Percentiles rank a stretch among this genome's conserved stretches.
Evolutionary conservation across 2,329 filamentous ascomycete species (phyloP).

Genomic region (Fusarium sambucinum): DNA sequence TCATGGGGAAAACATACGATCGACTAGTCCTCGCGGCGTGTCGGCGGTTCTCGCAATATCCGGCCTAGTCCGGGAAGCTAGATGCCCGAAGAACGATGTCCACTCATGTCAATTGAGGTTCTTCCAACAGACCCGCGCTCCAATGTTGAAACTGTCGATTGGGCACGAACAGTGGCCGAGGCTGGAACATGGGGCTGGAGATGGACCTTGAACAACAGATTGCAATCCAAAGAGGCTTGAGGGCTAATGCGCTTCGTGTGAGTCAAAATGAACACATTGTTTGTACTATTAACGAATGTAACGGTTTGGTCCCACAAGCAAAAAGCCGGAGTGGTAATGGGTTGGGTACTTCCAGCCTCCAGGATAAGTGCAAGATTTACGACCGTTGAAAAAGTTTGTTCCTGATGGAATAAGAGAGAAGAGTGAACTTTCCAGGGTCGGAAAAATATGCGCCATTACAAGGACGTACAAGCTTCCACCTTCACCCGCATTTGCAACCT

Average conservation of each 20-base stretch:
- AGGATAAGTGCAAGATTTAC: conserved; percentile 23
- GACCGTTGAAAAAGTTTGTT: conserved; percentile 35
- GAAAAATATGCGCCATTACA: conserved; percentile 24
- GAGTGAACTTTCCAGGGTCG: conserved; percentile 34
- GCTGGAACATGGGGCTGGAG: conserved; percentile 33
- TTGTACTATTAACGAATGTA: conserved; percentile 27
- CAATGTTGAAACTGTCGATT: conserved; percentile 3
- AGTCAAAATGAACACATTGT: conserved; percentile 38
- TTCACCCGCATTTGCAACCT: conserved; percentile 16
- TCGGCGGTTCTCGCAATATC: conserved; percentile 18
- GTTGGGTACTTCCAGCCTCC: conserved; percentile 20
- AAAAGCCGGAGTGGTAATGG: conserved; percentile 28
- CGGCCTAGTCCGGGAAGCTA: conserved; percentile 25
- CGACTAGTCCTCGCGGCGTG: conserved; percentile 17
- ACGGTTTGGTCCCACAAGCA: conserved; percentile 43
- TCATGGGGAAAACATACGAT: conserved; percentile 43
- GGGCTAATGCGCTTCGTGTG: conserved; percentile 36
- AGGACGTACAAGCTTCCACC: conserved; percentile 19
- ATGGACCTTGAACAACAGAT: conserved; percentile 9
- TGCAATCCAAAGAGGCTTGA: conserved; percentile 14
- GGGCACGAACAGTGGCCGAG: conserved; percentile 21
- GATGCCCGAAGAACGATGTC: conserved; percentile 20
- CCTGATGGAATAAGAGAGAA: conserved; percentile 28
- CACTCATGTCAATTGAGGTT: conserved; percentile 10
- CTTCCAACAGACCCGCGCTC: conserved; percentile 4